These are phyloP conservation scores for Monosporascus sp. DNA, from an alignment of 2,329 filamentous ascomycete genomes.

Conservation along the genomic window DNA sequence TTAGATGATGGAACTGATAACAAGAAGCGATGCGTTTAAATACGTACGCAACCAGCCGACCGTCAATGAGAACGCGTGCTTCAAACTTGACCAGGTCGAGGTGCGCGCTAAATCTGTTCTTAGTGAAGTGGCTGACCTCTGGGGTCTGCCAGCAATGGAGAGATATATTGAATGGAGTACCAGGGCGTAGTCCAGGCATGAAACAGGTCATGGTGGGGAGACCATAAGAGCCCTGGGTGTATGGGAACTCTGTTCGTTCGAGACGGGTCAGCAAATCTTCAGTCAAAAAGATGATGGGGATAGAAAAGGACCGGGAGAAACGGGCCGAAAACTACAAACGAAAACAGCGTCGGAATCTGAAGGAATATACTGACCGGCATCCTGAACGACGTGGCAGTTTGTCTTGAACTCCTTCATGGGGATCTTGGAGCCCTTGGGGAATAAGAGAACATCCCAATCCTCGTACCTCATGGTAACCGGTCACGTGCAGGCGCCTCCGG, in stretches of 20 bases:
- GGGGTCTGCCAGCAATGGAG: constrained; percentile 69
- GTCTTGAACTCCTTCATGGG: constrained; percentile 82
- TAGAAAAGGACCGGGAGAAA: neutral
- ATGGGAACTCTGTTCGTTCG: constrained; percentile 42
- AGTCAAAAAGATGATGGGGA: neutral
- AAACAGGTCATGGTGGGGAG: constrained; percentile 69
- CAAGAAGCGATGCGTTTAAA: neutral
- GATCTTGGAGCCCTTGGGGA: constrained; percentile 59
- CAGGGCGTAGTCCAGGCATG: constrained; percentile 56
- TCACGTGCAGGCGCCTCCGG: constrained; percentile 13
- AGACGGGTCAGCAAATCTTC: constrained; percentile 2
- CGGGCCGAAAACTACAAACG: neutral
- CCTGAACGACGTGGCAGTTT: constrained; percentile 63
- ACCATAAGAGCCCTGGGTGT: constrained; percentile 40
- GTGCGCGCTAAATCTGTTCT: constrained; percentile 47
- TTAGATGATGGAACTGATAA: neutral
- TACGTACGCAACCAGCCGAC: constrained; percentile 55
- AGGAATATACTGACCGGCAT: constrained; percentile 32
- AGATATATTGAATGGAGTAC: constrained; percentile 63
- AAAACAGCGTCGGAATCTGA: too few relatives aligned
- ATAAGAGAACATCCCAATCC: constrained; percentile 81
- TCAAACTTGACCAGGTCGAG: constrained; percentile 57
- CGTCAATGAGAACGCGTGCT: constrained; percentile 64
- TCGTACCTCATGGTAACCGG: constrained; percentile 67
- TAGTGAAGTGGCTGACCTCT: constrained; percentile 51